Evolutionary conservation across 164 flowering plant genomes (phyloP).

Genomic region (Dillenia suffruticosa): DNA sequence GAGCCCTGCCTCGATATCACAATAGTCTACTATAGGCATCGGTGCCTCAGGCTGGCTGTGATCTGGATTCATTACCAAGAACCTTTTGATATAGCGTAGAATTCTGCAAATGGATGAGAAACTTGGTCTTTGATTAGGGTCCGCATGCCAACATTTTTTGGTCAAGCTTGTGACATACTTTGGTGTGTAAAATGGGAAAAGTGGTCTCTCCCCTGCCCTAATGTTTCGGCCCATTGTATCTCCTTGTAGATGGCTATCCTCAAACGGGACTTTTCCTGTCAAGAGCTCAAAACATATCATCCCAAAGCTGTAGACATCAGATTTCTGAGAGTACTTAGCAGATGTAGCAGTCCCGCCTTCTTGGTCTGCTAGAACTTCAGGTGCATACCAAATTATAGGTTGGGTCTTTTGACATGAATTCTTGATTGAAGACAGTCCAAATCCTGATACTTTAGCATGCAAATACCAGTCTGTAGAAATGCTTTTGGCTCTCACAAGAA

Average conservation of each 20-base stretch:
- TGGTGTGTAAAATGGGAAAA: conserved; percentile 71
- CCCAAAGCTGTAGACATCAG: conserved; percentile 89
- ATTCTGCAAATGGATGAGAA: conserved; percentile 78
- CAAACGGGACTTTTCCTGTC: conserved; percentile 89
- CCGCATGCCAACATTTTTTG: conserved; percentile 78
- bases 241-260: conserved; percentile 83
- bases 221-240: conserved; percentile 79
- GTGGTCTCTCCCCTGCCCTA: conserved; percentile 85
- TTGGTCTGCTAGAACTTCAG: conserved; percentile 74
- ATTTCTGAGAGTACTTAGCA: conserved; percentile 58
- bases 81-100: conserved; percentile 65
- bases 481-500: conserved; percentile 50
- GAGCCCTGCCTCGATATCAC: conserved; percentile 55
- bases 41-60: conserved; percentile 44
- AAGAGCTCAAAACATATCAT: conserved; percentile 86
- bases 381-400: conserved; percentile 75
- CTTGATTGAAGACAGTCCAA: conserved; percentile 42
- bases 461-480: conserved; percentile 48
- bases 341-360: conserved; percentile 20
- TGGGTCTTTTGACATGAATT: conserved; percentile 20
- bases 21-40: conserved; percentile 51
- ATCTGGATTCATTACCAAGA: conserved; percentile 63
- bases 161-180: conserved; percentile 65
- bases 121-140: conserved; percentile 65
- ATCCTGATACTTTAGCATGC: conserved; percentile 63